Conservation (phyloP, 495 filamentous ascomycete genomes). For the Penicilliopsis zonata region DNA sequence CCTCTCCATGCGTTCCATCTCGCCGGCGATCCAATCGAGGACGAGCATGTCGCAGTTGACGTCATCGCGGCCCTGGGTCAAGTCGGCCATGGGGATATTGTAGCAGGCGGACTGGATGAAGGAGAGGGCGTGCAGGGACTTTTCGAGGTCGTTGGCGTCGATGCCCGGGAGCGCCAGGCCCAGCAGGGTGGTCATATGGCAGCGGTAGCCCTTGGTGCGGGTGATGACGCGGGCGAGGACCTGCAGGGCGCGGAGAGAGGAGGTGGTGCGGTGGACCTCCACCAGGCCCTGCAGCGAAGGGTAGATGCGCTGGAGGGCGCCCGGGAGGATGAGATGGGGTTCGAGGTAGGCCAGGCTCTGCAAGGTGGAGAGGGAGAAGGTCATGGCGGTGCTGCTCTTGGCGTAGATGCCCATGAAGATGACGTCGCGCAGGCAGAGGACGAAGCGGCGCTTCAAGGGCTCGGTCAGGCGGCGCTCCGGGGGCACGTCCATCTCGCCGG, state of each 20-base stretch:
- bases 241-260: conserved; percentile 81
- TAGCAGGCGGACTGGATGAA: conserved; percentile 94
- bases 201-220: conserved; percentile 82
- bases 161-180: conserved; percentile 90
- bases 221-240: conserved; percentile 82
- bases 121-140: conserved; percentile 85
- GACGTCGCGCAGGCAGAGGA: conserved; percentile 80
- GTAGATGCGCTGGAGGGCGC: conserved; percentile 91
- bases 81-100: conserved; percentile 79
- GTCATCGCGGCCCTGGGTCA: conserved; percentile 57
- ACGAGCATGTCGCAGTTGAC: conserved; percentile 67
- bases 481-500: conserved; percentile 78
- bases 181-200: conserved; percentile 85
- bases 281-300: conserved; percentile 92
- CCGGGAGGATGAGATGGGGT: conserved; percentile 84
- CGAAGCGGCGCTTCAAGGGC: conserved; percentile 76
- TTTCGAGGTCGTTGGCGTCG: conserved; percentile 95
- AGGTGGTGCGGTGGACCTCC: conserved; percentile 93
- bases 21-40: conserved; percentile 83
- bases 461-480: conserved; percentile 65
- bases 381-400: conserved; percentile 84
- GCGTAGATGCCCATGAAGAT: conserved; percentile 98
- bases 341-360: conserved; percentile 85
- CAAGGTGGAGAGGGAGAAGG: conserved; percentile 77
- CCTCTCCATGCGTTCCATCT: conserved; percentile 86